A percentile compares a stretch with the other conserved stretches of the same genome.
Evolutionary conservation across 768 basidiomycete species (phyloP).

Genomic region (Mycena crocata): DNA sequence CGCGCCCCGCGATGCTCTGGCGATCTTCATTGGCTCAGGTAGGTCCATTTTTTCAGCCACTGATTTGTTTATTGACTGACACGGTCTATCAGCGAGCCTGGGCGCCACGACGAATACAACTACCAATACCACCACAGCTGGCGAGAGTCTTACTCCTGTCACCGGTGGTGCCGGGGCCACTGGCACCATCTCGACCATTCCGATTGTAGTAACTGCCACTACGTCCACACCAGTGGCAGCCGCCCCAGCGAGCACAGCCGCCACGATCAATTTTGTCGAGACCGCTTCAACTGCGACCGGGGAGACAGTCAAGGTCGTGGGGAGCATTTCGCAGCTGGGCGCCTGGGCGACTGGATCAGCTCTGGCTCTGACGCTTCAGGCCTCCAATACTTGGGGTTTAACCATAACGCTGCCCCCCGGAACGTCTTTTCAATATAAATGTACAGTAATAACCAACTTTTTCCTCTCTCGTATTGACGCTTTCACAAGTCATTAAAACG

Average conservation of each 20-base stretch:
- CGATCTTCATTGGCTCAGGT: slow-evolving; percentile 22
- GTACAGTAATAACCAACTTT: not conserved
- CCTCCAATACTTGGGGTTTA: not conserved
- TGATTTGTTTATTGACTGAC: not conserved
- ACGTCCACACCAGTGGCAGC: not conserved
- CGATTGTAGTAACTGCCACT: not conserved
- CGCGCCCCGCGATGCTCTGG: slow-evolving; percentile 32
- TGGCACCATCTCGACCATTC: too few relatives aligned
- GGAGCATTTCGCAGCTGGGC: slow-evolving; percentile 23
- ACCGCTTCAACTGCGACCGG: slow-evolving; percentile 11
- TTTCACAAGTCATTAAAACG: slow-evolving; percentile 7
- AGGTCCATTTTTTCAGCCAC: not conserved
- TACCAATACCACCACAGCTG: not conserved
- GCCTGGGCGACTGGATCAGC: slow-evolving; percentile 13
- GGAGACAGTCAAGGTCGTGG: slow-evolving; percentile 16
- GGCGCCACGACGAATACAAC: not conserved
- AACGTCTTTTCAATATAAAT: slow-evolving; percentile 14
- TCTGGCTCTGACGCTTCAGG: slow-evolving; percentile 4
- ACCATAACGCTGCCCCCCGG: slow-evolving; percentile 7
- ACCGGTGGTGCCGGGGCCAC: too few relatives aligned
- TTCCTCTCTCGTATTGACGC: not conserved
- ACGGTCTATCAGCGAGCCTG: not conserved
- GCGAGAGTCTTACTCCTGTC: too few relatives aligned
- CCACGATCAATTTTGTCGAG: slow-evolving; percentile 13
- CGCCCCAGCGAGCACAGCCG: not conserved